These are phyloP conservation scores for Cladosporium sp. DNA, from an alignment of 2,329 filamentous ascomycete species.

Conservation along the genomic window DNA sequence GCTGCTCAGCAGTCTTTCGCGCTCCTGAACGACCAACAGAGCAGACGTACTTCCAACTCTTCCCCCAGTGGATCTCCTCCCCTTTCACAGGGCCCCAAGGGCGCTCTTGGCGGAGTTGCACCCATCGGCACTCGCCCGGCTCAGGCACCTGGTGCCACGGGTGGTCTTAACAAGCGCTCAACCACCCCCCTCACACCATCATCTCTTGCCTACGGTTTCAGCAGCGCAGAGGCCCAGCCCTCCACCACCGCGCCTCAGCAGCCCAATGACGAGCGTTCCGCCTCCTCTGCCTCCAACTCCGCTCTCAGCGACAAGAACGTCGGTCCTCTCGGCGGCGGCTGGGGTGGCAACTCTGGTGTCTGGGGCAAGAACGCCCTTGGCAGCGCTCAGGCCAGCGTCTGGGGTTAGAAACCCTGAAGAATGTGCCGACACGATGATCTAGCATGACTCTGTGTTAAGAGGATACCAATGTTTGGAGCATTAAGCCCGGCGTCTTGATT, in stretches of 20 bases:
- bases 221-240: constrained; percentile 50
- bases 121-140: constrained; percentile 89
- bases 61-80: constrained; percentile 81
- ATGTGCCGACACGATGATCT: background rate
- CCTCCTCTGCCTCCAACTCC: constrained; percentile 58
- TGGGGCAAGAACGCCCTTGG: constrained; percentile 79
- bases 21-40: constrained; percentile 56
- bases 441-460: constrained; percentile 2
- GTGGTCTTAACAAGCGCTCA: constrained; percentile 70
- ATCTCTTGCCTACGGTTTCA: constrained; percentile 71
- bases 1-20: constrained; percentile 38
- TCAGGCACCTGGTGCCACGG: constrained; percentile 54
- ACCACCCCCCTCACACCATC: constrained; percentile 82
- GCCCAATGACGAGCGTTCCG: constrained; percentile 49
- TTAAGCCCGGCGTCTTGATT: background rate
- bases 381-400: constrained; percentile 72
- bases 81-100: constrained; percentile 55
- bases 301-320: constrained; percentile 42
- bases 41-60: constrained; percentile 75
- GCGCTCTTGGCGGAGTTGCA: constrained; percentile 64
- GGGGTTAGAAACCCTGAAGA: constrained; percentile 59
- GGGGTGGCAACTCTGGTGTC: constrained; percentile 75
- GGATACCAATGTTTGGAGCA: background rate
- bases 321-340: constrained; percentile 54
- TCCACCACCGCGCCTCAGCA: constrained; percentile 49